Evolutionary conservation across 2,329 filamentous ascomycete species (phyloP), one percentile per base, ranked within the genome.

Genomic region (Elsinoe arachidis): DNA sequence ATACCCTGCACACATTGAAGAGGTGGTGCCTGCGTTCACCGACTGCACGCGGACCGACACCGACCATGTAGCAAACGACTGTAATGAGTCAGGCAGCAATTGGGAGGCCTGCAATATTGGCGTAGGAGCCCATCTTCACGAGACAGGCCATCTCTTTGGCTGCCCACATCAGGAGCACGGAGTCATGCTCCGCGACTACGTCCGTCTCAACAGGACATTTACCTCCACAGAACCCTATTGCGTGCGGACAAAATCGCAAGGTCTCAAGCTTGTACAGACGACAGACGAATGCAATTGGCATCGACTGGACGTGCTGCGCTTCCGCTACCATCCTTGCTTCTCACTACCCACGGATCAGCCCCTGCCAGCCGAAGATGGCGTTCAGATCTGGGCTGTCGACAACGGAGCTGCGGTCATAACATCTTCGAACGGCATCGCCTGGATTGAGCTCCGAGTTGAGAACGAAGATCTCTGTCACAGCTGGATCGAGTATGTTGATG

Each of bases 71-170:
- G 87, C 87, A 14, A 96, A 96, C 65, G 89, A 95, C 68, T 89
- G 84, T 69, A 87, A 87, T 64, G 88, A 96, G 63, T 86, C 85
- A 5, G 91, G 91, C 21, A 95, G 88, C 68, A 93, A 85, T 47
- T 97, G 92, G 92, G 92, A 97, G 70, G 85, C 90, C n/a, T 90
- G 89, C 23, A 95, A 92, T 64, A 87, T 96, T 60, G 91, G 91
- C 30, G 95, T 97, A 62, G 92, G 92, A 6, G 91, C 90, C 9
- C 92, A 97, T 70, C 72, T 97, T 49, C 92, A 95, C 70, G 90
- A 96, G 72, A 87, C 87, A 0, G 92, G 92, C 2, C 92, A 95
- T 72, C 72, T 96, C 19, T 87, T 97, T 63, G 92, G 92, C 52
- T 95, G 89, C 63, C 89, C 90, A 9, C 88, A 95, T 68, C 90